Evolutionary conservation across 352 stramenopile genomes (phyloP).

Genomic region (Peronospora belbahrii): DNA sequence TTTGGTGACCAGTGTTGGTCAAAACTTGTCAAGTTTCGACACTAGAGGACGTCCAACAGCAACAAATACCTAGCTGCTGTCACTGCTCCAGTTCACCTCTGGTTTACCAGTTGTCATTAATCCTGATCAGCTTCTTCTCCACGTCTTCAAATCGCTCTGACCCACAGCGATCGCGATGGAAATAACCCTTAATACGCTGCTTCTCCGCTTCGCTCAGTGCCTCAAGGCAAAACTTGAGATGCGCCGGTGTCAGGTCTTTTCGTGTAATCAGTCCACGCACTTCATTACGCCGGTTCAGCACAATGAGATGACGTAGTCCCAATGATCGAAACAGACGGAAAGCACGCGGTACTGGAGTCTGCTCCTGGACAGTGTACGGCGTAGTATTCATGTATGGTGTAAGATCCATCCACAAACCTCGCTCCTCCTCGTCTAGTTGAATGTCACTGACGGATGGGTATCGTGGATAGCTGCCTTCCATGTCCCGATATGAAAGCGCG

Average conservation of each 20-base stretch:
- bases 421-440: conserved; percentile 88
- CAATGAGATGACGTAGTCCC: conserved; percentile 92
- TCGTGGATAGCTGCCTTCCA: conserved; percentile 73
- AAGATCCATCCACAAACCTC: conserved; percentile 89
- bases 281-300: conserved; percentile 87
- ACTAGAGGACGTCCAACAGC: no score
- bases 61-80: no score
- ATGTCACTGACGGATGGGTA: conserved; percentile 79
- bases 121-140: conserved; percentile 73
- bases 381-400: conserved; percentile 97
- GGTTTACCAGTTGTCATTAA: conserved; percentile 78
- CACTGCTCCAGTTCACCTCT: no score
- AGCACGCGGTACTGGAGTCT: conserved; percentile 89
- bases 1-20: no score
- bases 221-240: conserved; percentile 78
- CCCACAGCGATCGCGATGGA: conserved; percentile 53
- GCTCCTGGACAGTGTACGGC: conserved; percentile 92
- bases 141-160: conserved; percentile 78
- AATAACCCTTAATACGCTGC: conserved; percentile 78
- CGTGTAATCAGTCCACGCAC: conserved; percentile 84
- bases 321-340: conserved; percentile 97
- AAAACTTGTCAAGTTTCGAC: no score
- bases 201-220: conserved; percentile 74
- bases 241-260: conserved; percentile 78
- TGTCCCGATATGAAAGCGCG: conserved; percentile 73